phyloP scores from a whole-genome alignment of 116 monocot species.

The Zostera marina region DNA sequence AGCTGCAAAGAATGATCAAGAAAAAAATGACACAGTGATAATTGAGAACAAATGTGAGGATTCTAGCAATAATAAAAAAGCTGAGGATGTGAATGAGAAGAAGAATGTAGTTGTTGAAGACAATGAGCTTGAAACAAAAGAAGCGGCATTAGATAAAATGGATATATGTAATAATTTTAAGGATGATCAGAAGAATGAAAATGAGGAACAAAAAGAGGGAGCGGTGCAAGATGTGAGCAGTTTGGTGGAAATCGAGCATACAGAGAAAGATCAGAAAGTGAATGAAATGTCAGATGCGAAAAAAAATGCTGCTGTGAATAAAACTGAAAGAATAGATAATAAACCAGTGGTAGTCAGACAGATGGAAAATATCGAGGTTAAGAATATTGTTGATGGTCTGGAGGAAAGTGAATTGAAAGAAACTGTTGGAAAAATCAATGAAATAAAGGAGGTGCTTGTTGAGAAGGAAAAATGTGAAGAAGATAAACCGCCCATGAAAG shows the following conservation, averaged over 20 bases:
- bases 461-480: background rate
- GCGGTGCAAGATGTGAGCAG: background rate
- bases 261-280: background rate
- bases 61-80: background rate
- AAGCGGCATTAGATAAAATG: background rate
- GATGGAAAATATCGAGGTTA: background rate
- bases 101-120: background rate
- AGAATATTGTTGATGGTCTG: background rate
- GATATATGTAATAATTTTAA: background rate
- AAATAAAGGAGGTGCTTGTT: background rate
- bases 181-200: slow-evolving; percentile 1
- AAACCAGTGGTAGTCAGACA: background rate
- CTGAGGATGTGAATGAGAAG: background rate
- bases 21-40: slow-evolving; percentile 3
- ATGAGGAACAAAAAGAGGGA: background rate
- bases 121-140: background rate
- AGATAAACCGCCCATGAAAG: background rate
- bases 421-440: background rate
- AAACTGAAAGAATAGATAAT: background rate
- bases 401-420: background rate
- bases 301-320: background rate
- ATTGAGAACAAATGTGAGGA: background rate
- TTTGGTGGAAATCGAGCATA: slow-evolving; percentile 1
- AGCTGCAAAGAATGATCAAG: background rate
- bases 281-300: background rate